Conservation (phyloP, 2,329 filamentous ascomycete species). For the Phyllachora maydis region DNA sequence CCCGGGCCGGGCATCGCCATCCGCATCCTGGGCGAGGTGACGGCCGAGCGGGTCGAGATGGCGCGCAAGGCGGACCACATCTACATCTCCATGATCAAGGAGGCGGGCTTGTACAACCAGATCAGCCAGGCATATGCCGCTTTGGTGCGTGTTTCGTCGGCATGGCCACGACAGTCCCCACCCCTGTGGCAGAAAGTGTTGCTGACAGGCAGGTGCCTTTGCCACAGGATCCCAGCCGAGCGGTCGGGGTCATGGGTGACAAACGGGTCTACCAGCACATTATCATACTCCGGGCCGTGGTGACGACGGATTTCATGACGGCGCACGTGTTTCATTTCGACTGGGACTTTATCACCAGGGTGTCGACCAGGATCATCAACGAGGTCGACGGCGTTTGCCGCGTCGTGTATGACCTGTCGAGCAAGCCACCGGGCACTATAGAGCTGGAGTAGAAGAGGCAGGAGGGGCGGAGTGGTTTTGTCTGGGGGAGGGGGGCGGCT, state of each 20-base stretch:
- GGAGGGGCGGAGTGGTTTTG: too few species aligned
- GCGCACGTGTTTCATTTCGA: conserved; percentile 49
- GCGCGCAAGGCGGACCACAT: conserved; percentile 60
- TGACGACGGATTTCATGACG: conserved; percentile 49
- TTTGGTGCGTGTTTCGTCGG: conserved; percentile 7
- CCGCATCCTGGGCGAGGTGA: conserved; percentile 69
- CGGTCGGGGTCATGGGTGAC: conserved; percentile 33
- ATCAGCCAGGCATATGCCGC: conserved; percentile 26
- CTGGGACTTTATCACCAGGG: conserved; percentile 40
- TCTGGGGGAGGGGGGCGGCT: too few species aligned
- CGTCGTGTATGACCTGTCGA: conserved; percentile 41
- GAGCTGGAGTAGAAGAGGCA: conserved; percentile 56
- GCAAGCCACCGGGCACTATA: conserved; percentile 49
- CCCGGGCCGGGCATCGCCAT: conserved; percentile 52
- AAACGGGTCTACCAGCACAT: conserved; percentile 32
- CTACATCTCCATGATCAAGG: conserved; percentile 56
- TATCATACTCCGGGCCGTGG: conserved; percentile 19
- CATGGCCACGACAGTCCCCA: too few species aligned
- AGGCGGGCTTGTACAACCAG: conserved; percentile 47
- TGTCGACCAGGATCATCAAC: conserved; percentile 51
- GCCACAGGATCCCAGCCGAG: too few species aligned
- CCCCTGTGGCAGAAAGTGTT: too few species aligned
- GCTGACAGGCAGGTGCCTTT: too few species aligned
- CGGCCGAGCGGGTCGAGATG: conserved; percentile 57
- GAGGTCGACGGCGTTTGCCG: conserved; percentile 53